A percentile compares a stretch with the other conserved stretches of the same genome.
Conservation (phyloP, 352 stramenopile genomes). For the Aphanomyces euteiches region DNA sequence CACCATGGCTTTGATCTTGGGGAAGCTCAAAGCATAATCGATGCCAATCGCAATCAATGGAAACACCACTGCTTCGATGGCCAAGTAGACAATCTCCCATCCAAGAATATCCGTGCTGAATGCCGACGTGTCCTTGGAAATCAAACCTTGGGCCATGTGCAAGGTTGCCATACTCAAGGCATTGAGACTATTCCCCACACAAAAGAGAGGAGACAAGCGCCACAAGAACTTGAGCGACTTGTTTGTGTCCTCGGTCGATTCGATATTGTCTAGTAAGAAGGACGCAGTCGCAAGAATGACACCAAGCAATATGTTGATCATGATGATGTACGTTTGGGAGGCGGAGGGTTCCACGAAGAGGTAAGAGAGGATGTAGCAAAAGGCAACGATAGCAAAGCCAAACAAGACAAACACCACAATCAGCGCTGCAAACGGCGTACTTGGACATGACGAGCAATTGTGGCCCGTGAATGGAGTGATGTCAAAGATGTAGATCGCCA, state of each 20-base stretch:
- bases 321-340: slow-evolving; percentile 69
- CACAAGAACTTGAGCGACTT: slow-evolving; percentile 63
- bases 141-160: slow-evolving; percentile 10
- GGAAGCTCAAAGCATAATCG: slow-evolving; percentile 61
- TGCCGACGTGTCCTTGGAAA: slow-evolving; percentile 1
- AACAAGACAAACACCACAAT: slow-evolving; percentile 59
- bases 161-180: slow-evolving; percentile 33
- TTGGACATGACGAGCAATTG: slow-evolving; percentile 50
- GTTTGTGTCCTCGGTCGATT: slow-evolving; percentile 46
- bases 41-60: slow-evolving; percentile 45
- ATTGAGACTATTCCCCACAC: slow-evolving; percentile 45
- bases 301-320: slow-evolving; percentile 66
- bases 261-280: slow-evolving; percentile 53
- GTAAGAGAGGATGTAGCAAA: slow-evolving; percentile 57
- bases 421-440: slow-evolving; percentile 46
- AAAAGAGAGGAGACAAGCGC: slow-evolving; percentile 65
- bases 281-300: slow-evolving; percentile 63
- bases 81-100: slow-evolving; percentile 53
- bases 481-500: slow-evolving; percentile 49
- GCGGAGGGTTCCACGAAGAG: slow-evolving; percentile 59
- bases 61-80: slow-evolving; percentile 45
- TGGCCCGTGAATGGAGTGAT: slow-evolving; percentile 49
- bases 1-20: slow-evolving; percentile 50
- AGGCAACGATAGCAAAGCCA: slow-evolving; percentile 57
- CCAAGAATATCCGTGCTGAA: slow-evolving; percentile 52